Evolutionary conservation across 2,329 filamentous ascomycete species (phyloP), one percentile per base, ranked within the genome.

Genomic region (Dothistroma pini): DNA sequence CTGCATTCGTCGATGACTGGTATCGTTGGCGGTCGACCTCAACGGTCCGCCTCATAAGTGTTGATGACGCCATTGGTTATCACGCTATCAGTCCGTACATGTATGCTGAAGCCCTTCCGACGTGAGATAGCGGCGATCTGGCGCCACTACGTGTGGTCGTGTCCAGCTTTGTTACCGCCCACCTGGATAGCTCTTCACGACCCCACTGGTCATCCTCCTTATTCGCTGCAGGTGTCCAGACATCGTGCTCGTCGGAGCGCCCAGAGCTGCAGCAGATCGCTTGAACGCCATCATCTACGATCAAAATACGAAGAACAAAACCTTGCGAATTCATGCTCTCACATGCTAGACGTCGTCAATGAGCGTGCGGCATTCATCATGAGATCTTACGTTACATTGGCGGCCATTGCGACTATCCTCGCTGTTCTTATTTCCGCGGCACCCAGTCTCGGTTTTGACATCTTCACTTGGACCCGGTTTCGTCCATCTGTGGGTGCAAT

Each of bases 121-220:
- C 25, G 5, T 11, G 25, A 16, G 10, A n/a, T n/a, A 31, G 5
- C 50, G 11, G 50, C 10, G 4, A 56, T 25, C n/a, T 22, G n/a
- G 3, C 47, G 41, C 22, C 19, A 47, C 38, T 7, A 25, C 1
- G 54, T 47, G 54, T 6, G 22, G 21, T 11, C 21, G 54, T 56
- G 32, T 56, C 25, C 48, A 38, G 14, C 16, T 56, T 19, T 56
- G 34, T 48, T 47, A 7, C 41, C 54, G 44, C 41, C 54, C 54
- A 12, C 41, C 35, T 57, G 25, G 29, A n/a, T 50, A 12, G 19
- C 3, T 25, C 29, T 21, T 22, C 38, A 44, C 54, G 47, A 22
- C 41, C 50, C 54, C 54, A 49, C 54, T 57, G 25, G 54, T 50
- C 44, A 8, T 57, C 9, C 54, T 21, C 54, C 54, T 34, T 49